Evolutionary conservation across 495 filamentous ascomycete species (phyloP), one percentile per base, ranked within the genome.

Genomic region (Penicillium lagena): DNA sequence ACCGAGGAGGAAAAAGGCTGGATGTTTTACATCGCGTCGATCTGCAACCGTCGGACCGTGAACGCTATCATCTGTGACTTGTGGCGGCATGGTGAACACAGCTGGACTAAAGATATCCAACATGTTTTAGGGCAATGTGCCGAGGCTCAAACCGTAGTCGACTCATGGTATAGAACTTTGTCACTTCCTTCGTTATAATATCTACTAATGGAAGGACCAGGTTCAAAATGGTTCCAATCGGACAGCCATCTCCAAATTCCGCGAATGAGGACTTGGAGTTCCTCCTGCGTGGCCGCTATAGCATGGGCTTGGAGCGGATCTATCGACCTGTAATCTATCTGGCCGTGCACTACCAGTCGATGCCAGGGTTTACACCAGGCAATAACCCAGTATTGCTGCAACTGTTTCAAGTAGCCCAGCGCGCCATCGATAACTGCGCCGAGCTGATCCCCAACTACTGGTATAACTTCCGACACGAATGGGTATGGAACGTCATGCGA

Each of bases 321-420:
- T 60, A 55, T 43, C 54, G 57, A n/a, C 54, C 57, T 7, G 42
- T 51, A 7, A 33, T 60, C 54, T 60, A 58, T 36, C 43, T 60
- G n/a, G 57, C 57, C 15, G 34, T 52, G 11, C 57, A 60, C 36
- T 52, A 44, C 42, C 43, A 50, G 12, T 37, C 38, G 13, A 47
- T 60, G 13, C 57, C 57, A 11, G 15, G 37, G 13, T 52, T 49
- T 14, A 27, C 52, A 12, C 51, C 51, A 11, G 41, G 38, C 27
- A 50, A 54, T 31, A 38, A 36, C 12, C 39, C 39, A 28, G 13
- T 55, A 29, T 45, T 42, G 39, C 37, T 14, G 4, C 29, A 49
- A 15, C 29, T 60, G 12, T 58, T 55, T 39, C 30, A 29, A 2
- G 37, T 52, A 12, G 45, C 51, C 11, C 54, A 60, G 39, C 50